phyloP scores from a whole-genome alignment of 75 land plant species.

The Pinus taeda region DNA sequence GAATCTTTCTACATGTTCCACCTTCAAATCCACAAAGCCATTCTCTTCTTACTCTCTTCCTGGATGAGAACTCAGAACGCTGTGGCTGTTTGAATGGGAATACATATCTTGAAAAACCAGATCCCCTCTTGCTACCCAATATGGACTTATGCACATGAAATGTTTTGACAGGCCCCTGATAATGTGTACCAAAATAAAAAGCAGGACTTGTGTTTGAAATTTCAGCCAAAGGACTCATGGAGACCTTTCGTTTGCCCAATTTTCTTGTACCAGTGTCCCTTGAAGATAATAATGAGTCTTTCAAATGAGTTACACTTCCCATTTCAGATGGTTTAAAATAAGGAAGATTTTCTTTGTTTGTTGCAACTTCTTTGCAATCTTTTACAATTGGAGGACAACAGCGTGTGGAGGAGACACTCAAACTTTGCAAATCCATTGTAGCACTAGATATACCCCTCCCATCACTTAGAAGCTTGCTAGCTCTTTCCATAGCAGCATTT shows the following conservation, averaged over 20 bases:
- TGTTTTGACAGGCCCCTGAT: not conserved
- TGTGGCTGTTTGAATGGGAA: slow-evolving; percentile 70
- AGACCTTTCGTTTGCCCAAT: slow-evolving; percentile 6
- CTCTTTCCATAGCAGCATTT: too few species aligned
- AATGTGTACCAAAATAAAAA: not conserved
- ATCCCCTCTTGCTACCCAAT: slow-evolving; percentile 24
- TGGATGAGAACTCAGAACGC: slow-evolving; percentile 21
- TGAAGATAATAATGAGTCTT: not conserved
- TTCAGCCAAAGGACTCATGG: slow-evolving; percentile 29
- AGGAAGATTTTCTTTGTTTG: slow-evolving; percentile 1
- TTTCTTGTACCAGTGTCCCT: not conserved
- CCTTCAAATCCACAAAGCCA: too few species aligned
- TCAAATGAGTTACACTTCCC: not conserved
- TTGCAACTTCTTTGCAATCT: not conserved
- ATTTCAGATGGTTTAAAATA: not conserved
- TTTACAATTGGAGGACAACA: not conserved
- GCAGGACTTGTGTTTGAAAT: slow-evolving; percentile 24
- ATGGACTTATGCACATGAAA: not conserved
- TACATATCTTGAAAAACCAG: slow-evolving; percentile 16
- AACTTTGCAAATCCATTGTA: not conserved
- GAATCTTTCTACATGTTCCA: too few species aligned
- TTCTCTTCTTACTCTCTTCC: too few species aligned
- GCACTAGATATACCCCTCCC: too few species aligned
- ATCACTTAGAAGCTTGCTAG: too few species aligned
- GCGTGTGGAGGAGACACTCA: not conserved